Evolutionary conservation across 768 basidiomycete genomes (phyloP).

Genomic region (Suillus subluteus): DNA sequence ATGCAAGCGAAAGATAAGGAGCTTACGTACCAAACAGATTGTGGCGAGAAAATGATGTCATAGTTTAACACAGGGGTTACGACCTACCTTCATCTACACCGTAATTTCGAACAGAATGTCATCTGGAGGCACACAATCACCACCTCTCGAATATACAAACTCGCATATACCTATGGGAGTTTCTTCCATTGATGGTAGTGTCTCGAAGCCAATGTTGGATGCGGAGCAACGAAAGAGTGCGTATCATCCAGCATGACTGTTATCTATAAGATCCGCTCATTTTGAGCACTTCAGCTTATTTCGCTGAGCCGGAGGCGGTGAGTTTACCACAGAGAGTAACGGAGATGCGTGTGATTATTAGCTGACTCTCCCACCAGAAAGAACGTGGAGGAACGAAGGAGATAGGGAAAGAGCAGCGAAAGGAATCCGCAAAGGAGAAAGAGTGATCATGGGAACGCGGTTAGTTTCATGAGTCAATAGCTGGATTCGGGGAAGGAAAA

Average conservation of each 20-base stretch:
- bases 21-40: too few relatives aligned
- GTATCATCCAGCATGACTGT: background rate
- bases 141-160: constrained; percentile 53
- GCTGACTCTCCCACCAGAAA: background rate
- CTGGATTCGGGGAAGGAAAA: background rate
- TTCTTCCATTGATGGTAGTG: constrained; percentile 43
- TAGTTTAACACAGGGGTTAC: background rate
- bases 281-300: constrained; percentile 20
- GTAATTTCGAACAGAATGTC: constrained; percentile 11
- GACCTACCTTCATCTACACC: background rate
- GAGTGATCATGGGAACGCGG: background rate
- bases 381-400: background rate
- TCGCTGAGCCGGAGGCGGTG: constrained; percentile 12
- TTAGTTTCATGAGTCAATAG: background rate
- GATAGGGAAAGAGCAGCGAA: background rate
- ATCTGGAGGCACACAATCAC: constrained; percentile 54
- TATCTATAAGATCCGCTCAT: background rate
- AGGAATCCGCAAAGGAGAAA: background rate
- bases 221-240: constrained; percentile 49
- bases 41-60: background rate
- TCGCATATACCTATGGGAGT: constrained; percentile 52
- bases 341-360: too few relatives aligned
- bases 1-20: background rate
- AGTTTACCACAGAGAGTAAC: background rate
- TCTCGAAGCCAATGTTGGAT: constrained; percentile 43